A percentile compares a stretch with the other conserved stretches of the same genome.
phyloP scores from a whole-genome alignment of 1,284 basidiomycete genomes.

The Malassezia furfur region DNA sequence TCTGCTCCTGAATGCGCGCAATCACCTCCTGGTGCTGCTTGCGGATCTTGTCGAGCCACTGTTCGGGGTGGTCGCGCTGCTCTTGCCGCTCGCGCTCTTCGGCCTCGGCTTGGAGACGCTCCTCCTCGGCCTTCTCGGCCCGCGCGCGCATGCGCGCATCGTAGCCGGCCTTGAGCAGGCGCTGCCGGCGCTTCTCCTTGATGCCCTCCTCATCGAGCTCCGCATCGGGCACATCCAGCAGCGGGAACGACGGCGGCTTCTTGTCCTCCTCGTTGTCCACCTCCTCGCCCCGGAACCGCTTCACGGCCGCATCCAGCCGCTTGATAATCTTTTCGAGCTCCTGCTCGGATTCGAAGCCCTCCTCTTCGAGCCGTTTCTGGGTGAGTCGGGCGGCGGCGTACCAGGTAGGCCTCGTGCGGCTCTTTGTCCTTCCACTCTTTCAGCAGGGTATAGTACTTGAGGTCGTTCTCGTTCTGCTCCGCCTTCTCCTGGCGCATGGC shows the following conservation, averaged over 20 bases:
- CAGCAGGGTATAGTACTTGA: slow-evolving; percentile 63
- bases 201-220: slow-evolving; percentile 86
- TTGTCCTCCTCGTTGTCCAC: slow-evolving; percentile 51
- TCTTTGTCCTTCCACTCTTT: slow-evolving; percentile 61
- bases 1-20: slow-evolving; percentile 72
- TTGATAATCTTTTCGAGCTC: slow-evolving; percentile 65
- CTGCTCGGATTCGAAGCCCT: slow-evolving; percentile 64
- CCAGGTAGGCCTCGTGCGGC: slow-evolving; percentile 66
- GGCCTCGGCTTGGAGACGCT: slow-evolving; percentile 55
- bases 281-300: slow-evolving; percentile 65
- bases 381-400: slow-evolving; percentile 40
- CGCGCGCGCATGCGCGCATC: slow-evolving; percentile 78
- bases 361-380: slow-evolving; percentile 48
- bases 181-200: slow-evolving; percentile 90
- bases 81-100: slow-evolving; percentile 73
- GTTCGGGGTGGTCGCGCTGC: slow-evolving; percentile 50
- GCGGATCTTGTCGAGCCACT: slow-evolving; percentile 32
- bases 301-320: slow-evolving; percentile 62
- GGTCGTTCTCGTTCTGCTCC: slow-evolving; percentile 68
- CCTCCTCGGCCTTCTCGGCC: slow-evolving; percentile 72
- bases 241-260: slow-evolving; percentile 72
- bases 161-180: slow-evolving; percentile 83
- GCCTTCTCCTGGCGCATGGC: slow-evolving; percentile 66
- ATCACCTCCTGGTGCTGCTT: slow-evolving; percentile 55
- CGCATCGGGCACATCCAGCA: slow-evolving; percentile 80